phyloP scores from a whole-genome alignment of 805 yeast genomes.

The Suhomyces tanzawaensis region DNA sequence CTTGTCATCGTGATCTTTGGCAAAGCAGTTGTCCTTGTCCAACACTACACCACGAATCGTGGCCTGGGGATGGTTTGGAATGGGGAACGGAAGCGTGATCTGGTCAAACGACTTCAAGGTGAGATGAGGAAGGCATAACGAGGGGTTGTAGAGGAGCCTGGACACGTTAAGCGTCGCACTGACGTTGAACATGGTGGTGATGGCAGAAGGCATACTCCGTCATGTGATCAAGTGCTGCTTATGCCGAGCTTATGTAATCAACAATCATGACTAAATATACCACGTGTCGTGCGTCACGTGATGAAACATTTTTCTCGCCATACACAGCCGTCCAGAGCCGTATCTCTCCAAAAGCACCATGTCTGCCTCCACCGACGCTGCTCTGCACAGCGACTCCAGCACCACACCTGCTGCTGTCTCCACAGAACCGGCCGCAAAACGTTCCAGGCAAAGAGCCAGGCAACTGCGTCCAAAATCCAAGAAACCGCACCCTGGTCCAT shows the following conservation, averaged over 20 bases:
- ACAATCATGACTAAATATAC: too few relatives aligned
- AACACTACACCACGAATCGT: slow-evolving; percentile 73
- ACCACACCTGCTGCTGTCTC: neutral
- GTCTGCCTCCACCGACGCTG: neutral
- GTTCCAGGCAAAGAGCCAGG: neutral
- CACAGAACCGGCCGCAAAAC: neutral
- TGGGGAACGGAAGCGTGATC: slow-evolving; percentile 52
- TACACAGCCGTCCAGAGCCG: neutral
- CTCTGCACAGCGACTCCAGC: neutral
- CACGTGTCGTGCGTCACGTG: too few relatives aligned
- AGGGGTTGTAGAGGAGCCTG: slow-evolving; percentile 58
- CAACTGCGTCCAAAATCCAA: neutral
- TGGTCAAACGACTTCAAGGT: slow-evolving; percentile 56
- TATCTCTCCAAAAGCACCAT: neutral
- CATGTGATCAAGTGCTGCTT: neutral
- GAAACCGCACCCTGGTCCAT: neutral
- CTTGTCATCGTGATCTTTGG: slow-evolving; percentile 73
- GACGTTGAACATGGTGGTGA: slow-evolving; percentile 52
- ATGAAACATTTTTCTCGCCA: neutral
- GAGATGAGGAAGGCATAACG: slow-evolving; percentile 66
- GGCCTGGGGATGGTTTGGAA: slow-evolving; percentile 26
- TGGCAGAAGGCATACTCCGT: neutral
- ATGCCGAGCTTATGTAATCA: too few relatives aligned
- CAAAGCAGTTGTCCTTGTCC: slow-evolving; percentile 95
- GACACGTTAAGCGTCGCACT: slow-evolving; percentile 75